These are phyloP conservation scores for Malus orientalis DNA, from an alignment of 306 rosid genomes.

Conservation along the genomic window DNA sequence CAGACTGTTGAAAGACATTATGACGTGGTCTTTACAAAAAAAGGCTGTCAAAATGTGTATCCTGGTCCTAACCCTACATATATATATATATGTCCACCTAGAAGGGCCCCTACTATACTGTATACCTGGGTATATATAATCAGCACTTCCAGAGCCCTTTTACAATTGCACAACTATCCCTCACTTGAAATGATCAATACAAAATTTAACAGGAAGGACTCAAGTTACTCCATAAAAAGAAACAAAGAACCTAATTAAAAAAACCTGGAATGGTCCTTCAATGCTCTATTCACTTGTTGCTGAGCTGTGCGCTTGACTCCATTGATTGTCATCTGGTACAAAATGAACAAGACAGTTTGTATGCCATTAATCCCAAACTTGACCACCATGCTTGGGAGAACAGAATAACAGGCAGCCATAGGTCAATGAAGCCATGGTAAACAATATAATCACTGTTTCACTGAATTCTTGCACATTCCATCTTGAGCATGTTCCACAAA, in stretches of 20 bases:
- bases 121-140: not conserved
- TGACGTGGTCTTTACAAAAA: not conserved
- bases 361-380: constrained; percentile 3
- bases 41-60: too few species aligned
- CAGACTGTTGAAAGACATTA: not conserved
- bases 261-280: constrained; percentile 81
- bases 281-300: constrained; percentile 85
- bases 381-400: constrained; percentile 2
- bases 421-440: not conserved
- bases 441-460: not conserved
- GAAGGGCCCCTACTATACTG: not conserved
- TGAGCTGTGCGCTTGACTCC: constrained; percentile 96
- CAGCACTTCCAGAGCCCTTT: not conserved
- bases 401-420: constrained; percentile 8
- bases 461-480: not conserved
- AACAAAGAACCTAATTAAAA: constrained; percentile 6
- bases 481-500: not conserved
- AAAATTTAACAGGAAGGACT: not conserved
- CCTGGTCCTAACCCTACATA: not conserved
- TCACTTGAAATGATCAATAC: not conserved
- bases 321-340: constrained; percentile 71
- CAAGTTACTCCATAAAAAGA: not conserved
- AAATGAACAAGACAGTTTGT: constrained; percentile 21
- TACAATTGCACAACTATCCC: not conserved
- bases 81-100: not conserved